Evolutionary conservation across 2,329 filamentous ascomycete genomes (phyloP), one percentile per base, ranked within the genome.

Genomic region (Kalmusia sp.): DNA sequence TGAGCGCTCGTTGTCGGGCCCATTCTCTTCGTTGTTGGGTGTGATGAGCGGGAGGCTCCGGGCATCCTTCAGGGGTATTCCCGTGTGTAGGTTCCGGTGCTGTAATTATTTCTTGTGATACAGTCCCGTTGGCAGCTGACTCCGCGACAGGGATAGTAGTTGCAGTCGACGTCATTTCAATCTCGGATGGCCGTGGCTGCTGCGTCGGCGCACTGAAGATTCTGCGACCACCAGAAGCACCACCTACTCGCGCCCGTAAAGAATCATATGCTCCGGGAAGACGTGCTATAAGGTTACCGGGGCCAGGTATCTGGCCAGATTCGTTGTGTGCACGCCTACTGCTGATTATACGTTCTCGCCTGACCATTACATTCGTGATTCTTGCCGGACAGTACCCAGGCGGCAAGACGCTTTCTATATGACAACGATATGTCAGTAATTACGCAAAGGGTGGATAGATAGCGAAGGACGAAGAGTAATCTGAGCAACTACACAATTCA

Each of bases 291-390:
- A 47, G 17, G 14, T 46, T 37, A 11, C 22, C 30, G 14, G 52
- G n/a, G 9, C 27, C 24, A 14, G 38, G 37, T 15, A 17, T 28
- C 6, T 31, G 31, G 5, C 43, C 47, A 34, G 53, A 50, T 21
- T 51, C 56, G 28, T 59, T 62, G 12, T 82, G 79, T 49, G 84
- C 82, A 39, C 87, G 80, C 43, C 89, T 72, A 28, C 82, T 80
- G 24, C 88, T 79, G 11, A 92, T 78, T 21, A 89, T 84, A 14
- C 89, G 82, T 74, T 96, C 92, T 33, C 90, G 84, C 17, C 90
- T 87, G 5, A 96, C 92, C 89, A 96, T 96, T 14, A 84, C 82
- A 63, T 96, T 95, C 4, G 92, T 96, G 24, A 72, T 71, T 1
- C 52, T 57, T 0, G 79, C 76, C 0, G 79, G 78, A 55, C 79